Evolutionary conservation across 2,329 filamentous ascomycete genomes (phyloP).

Genomic region (Mariannaea sp.): DNA sequence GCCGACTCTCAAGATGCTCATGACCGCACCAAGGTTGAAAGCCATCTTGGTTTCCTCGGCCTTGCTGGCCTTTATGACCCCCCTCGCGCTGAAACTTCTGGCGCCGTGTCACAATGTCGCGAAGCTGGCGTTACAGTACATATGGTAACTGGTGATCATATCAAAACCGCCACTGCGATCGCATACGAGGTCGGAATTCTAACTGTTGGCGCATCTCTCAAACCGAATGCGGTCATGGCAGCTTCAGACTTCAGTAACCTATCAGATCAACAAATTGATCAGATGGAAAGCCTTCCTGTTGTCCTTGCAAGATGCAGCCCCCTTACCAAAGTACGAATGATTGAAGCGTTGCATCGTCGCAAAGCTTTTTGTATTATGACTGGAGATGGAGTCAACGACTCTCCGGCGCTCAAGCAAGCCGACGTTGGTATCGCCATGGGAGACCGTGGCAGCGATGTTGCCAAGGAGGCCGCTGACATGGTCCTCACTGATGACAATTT

Average conservation of each 20-base stretch:
- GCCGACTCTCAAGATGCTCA: conserved; percentile 44
- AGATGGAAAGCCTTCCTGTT: conserved; percentile 63
- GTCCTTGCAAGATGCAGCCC: conserved; percentile 74
- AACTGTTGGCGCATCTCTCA: conserved; percentile 42
- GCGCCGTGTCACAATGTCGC: conserved; percentile 62
- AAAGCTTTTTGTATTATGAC: conserved; percentile 75
- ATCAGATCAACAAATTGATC: conserved; percentile 65
- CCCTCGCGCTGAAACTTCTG: conserved; percentile 68
- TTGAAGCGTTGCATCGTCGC: conserved; percentile 72
- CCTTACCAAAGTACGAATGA: conserved; percentile 75
- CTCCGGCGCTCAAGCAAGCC: conserved; percentile 71
- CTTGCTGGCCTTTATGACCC: conserved; percentile 75
- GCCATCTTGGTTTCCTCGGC: conserved; percentile 66
- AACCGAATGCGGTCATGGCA: conserved; percentile 59
- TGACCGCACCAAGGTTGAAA: conserved; percentile 60
- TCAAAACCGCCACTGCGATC: conserved; percentile 69
- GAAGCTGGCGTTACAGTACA: conserved; percentile 67
- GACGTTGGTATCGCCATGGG: conserved; percentile 81
- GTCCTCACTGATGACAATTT: conserved; percentile 90
- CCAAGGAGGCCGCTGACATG: conserved; percentile 84
- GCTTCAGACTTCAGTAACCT: conserved; percentile 67
- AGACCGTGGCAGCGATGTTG: conserved; percentile 71
- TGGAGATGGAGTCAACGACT: conserved; percentile 77
- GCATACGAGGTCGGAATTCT: conserved; percentile 69
- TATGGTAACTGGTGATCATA: conserved; percentile 73